Conservation (phyloP, 1,139 yeast species). For the Kurtzmaniella quercitrusa region DNA sequence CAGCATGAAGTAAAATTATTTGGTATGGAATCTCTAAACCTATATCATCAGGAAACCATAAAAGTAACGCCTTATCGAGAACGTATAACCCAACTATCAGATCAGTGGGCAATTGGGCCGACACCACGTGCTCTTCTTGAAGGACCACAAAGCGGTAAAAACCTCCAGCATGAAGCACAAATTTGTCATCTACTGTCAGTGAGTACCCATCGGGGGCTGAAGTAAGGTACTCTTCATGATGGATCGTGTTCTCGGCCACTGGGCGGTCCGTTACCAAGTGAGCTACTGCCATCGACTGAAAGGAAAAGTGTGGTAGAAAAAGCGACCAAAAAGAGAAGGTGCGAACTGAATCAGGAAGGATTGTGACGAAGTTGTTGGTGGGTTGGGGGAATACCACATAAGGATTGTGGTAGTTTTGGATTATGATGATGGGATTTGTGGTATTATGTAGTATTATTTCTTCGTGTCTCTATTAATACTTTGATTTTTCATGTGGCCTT, state of each 20-base stretch:
- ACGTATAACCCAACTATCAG: constrained; percentile 28
- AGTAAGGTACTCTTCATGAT: constrained; percentile 27
- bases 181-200: constrained; percentile 37
- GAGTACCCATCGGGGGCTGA: constrained; percentile 40
- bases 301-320: not conserved
- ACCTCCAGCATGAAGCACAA: constrained; percentile 41
- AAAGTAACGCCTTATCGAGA: constrained; percentile 31
- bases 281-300: constrained; percentile 7
- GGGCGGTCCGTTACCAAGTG: constrained; percentile 33
- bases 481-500: too few species aligned
- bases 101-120: constrained; percentile 11
- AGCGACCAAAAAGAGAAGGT: not conserved
- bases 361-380: not conserved
- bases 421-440: too few species aligned
- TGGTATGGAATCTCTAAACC: constrained; percentile 43
- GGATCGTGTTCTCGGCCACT: constrained; percentile 39
- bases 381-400: too few species aligned
- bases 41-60: constrained; percentile 29
- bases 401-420: too few species aligned
- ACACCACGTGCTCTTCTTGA: constrained; percentile 11
- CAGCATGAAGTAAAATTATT: constrained; percentile 34
- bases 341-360: not conserved
- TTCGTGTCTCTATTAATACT: too few species aligned
- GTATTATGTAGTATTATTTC: too few species aligned
- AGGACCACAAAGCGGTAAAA: constrained; percentile 13